phyloP scores from a whole-genome alignment of 345 rosid genomes.

The Streptanthus diversifolius region DNA sequence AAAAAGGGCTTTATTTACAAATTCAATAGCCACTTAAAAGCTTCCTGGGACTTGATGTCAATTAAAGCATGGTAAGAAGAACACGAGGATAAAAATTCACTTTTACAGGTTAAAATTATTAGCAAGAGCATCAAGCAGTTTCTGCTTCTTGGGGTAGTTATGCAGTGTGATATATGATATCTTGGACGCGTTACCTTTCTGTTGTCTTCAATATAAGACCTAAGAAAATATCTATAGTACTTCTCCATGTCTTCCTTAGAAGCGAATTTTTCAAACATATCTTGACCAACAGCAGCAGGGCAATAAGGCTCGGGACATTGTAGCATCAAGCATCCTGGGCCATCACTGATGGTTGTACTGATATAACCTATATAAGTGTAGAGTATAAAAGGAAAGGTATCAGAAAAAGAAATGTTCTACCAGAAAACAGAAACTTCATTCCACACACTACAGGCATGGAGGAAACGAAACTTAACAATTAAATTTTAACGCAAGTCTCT shows the following conservation, averaged over 20 bases:
- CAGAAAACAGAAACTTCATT: not conserved
- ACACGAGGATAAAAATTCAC: not conserved
- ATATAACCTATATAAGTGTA: constrained; percentile 28
- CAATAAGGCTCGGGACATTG: constrained; percentile 35
- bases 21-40: not conserved
- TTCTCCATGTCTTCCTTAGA: constrained; percentile 32
- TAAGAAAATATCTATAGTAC: constrained; percentile 30
- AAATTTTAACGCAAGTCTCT: not conserved
- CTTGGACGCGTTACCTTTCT: constrained; percentile 51
- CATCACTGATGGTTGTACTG: constrained; percentile 32
- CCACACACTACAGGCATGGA: not conserved
- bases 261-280: constrained; percentile 27
- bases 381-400: not conserved
- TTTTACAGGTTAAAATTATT: not conserved
- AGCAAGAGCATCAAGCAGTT: constrained; percentile 4
- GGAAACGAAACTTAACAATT: not conserved
- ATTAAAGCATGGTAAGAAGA: constrained; percentile 1
- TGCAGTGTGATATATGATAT: constrained; percentile 7
- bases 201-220: constrained; percentile 82
- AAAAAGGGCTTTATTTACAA: not conserved
- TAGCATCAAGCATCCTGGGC: constrained; percentile 35
- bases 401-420: not conserved
- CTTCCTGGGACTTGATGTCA: not conserved
- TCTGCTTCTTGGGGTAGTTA: not conserved
- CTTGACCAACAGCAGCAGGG: constrained; percentile 33